Evolutionary conservation across 305 asterid species (phyloP), one percentile per base, ranked within the genome.

Genomic region (Petunia hybrid): DNA sequence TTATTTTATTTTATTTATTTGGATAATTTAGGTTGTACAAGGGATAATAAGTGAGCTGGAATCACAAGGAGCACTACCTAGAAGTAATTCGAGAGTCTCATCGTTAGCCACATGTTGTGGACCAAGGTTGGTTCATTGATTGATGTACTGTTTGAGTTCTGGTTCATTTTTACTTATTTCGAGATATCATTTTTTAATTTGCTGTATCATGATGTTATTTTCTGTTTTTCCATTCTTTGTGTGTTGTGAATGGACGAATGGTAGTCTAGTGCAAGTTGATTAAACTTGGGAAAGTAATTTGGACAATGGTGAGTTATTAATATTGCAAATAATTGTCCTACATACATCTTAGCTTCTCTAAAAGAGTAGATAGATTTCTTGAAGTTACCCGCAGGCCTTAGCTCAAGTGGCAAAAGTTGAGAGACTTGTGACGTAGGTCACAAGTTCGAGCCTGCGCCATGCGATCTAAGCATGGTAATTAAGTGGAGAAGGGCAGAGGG

Each of bases 81-180:
- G 99, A 91, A 94, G 99, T 89, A 96, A 96, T 89, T 96, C 99
- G 41, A 92, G 99, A 89, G 99, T 96, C 87, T 96, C 99, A 22
- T 96, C 99, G 12, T 98, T 96, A 10, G 99, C 99, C 5, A 96
- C 99, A 63, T 96, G 99, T 90, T 94, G 99, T 83, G 99, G 99
- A 84, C 98, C 98, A 35, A 93, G 99, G 99, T 96, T 85, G 71
- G 91, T 81, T 82, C 62, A 59, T 16, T 43, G 78, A 63, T 73
- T 51, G 46, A 36, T 73, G 36, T 36, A 73, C 38, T 36, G 40
- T 77, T 80, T 9, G 70, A 9, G 68, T 65, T 83, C 70, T 56
- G 67, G 53, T 69, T 48, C 46, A 77, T 61, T 79, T 41, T 31
- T 39, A 31, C 31, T 40, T 60, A 66, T 46, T 65, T 48, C 61